phyloP scores from a whole-genome alignment of 1,139 yeast species.

The Suhomyces kunorum region DNA sequence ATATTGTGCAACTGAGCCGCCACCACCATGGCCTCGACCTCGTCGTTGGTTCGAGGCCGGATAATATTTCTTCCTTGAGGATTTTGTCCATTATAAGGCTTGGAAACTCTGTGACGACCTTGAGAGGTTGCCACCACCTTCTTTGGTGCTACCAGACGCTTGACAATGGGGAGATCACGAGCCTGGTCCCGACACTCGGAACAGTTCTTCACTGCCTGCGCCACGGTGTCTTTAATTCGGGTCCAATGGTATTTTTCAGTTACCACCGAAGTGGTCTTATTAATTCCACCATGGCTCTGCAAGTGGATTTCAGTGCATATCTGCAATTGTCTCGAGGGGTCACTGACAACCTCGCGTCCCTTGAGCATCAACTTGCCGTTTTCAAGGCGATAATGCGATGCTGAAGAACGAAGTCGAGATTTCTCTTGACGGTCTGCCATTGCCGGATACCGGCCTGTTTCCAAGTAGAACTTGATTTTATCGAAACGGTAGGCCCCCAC shows the following conservation, averaged over 20 bases:
- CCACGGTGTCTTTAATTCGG: conserved; percentile 84
- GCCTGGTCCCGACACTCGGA: conserved; percentile 61
- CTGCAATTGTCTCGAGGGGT: conserved; percentile 69
- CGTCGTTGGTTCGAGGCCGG: conserved; percentile 27
- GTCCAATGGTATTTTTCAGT: conserved; percentile 90
- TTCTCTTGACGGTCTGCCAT: conserved; percentile 81
- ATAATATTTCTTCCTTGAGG: conserved; percentile 26
- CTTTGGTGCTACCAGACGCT: conserved; percentile 27
- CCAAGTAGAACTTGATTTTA: conserved; percentile 73
- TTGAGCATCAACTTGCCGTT: conserved; percentile 75
- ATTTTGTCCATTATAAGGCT: conserved; percentile 9
- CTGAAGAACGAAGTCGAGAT: conserved; percentile 77
- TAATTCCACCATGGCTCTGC: conserved; percentile 83
- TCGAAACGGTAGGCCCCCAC: conserved; percentile 69
- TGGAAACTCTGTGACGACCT: conserved; percentile 20
- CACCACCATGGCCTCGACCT: conserved; percentile 40
- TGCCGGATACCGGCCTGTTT: conserved; percentile 85
- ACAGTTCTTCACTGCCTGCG: conserved; percentile 76
- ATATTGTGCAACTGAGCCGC: conserved; percentile 37
- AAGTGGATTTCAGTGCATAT: conserved; percentile 74
- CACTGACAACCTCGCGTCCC: conserved; percentile 80
- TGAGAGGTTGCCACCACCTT: conserved; percentile 20
- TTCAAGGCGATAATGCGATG: conserved; percentile 71
- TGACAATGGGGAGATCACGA: conserved; percentile 34
- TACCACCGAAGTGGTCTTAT: conserved; percentile 76